phyloP scores from a whole-genome alignment of 306 rosid genomes.

The Quercus bicolor region DNA sequence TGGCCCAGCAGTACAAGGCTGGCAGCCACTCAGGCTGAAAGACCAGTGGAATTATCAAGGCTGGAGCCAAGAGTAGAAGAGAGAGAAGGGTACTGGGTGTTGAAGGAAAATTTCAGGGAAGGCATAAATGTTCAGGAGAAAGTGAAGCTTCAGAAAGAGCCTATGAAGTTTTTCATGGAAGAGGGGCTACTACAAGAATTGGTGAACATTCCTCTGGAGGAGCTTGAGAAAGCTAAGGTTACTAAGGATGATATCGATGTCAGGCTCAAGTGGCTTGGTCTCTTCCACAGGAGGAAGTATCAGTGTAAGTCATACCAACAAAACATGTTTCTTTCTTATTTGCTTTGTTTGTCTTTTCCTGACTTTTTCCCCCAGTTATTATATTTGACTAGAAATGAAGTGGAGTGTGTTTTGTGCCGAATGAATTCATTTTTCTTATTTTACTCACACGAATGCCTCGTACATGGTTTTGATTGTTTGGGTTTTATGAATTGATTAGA shows the following conservation, averaged over 20 bases:
- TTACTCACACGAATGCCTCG: too few relatives aligned
- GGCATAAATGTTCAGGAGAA: slow-evolving; percentile 81
- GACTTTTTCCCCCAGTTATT: not conserved
- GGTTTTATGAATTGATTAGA: not conserved
- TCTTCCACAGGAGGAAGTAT: slow-evolving; percentile 85
- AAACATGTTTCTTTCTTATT: not conserved
- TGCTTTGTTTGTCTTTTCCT: not conserved
- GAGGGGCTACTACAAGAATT: slow-evolving; percentile 59
- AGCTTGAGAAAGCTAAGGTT: slow-evolving; percentile 59
- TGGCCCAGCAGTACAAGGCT: slow-evolving; percentile 33
- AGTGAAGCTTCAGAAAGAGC: slow-evolving; percentile 73
- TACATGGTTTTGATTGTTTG: not conserved
- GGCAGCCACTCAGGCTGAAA: slow-evolving; percentile 37
- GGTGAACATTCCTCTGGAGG: slow-evolving; percentile 60
- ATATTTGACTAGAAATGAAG: not conserved
- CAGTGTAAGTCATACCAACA: slow-evolving; percentile 58
- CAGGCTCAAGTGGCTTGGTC: slow-evolving; percentile 98
- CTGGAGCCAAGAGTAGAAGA: slow-evolving; percentile 78
- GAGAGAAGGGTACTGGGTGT: slow-evolving; percentile 67
- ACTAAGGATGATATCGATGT: slow-evolving; percentile 86
- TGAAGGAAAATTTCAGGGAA: slow-evolving; percentile 69
- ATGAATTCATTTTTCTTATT: not conserved
- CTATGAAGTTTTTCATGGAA: slow-evolving; percentile 84
- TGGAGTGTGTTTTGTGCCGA: not conserved
- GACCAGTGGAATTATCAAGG: slow-evolving; percentile 43